phyloP scores from a whole-genome alignment of 1,139 yeast genomes.

The Geotrichum europaeum region DNA sequence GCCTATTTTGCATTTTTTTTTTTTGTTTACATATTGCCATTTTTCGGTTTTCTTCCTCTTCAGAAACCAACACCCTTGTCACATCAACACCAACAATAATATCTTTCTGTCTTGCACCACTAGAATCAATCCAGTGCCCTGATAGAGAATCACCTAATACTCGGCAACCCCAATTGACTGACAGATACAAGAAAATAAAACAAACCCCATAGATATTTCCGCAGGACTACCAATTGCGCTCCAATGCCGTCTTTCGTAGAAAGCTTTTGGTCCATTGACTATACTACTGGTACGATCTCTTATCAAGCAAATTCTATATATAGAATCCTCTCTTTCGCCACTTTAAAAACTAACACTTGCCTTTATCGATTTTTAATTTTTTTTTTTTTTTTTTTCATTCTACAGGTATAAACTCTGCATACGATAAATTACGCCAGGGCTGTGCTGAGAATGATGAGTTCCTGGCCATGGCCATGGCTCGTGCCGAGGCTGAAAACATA shows the following conservation, averaged over 20 bases:
- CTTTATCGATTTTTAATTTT: neutral
- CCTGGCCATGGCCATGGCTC: conserved; percentile 54
- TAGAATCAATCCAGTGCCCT: neutral
- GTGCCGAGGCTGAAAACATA: conserved; percentile 68
- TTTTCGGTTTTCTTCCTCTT: neutral
- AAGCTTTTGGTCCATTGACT: conserved; percentile 26
- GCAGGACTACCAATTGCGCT: neutral
- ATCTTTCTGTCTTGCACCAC: neutral
- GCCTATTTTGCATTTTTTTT: neutral
- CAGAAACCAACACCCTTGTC: neutral
- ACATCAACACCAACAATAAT: neutral
- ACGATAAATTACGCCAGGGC: conserved; percentile 64
- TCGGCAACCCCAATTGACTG: neutral
- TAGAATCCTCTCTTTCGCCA: neutral
- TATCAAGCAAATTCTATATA: neutral
- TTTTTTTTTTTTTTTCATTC: neutral
- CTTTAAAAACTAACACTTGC: neutral
- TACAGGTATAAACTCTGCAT: conserved; percentile 51
- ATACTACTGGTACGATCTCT: conserved; percentile 13
- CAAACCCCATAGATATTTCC: neutral
- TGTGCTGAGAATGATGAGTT: conserved; percentile 67
- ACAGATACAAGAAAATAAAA: neutral
- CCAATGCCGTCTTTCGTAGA: conserved; percentile 20
- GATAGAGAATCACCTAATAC: neutral
- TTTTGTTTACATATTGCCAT: neutral